Conservation (phyloP, 2,329 filamentous ascomycete genomes). For the Aspergillus novoparasiticus region DNA sequence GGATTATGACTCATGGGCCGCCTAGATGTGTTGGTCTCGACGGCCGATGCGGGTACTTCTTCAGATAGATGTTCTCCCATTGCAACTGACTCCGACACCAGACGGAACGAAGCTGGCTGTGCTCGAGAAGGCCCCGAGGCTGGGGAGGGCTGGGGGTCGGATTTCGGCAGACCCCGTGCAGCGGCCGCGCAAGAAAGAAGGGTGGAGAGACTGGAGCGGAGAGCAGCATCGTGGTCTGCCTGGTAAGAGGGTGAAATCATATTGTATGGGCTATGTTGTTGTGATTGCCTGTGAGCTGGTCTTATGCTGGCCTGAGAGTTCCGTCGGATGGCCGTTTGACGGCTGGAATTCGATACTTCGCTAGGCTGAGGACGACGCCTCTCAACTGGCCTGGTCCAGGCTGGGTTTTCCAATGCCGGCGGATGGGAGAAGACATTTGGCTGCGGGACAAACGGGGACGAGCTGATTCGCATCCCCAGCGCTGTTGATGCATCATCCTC, state of each 20-base stretch:
- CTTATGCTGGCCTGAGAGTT: slow-evolving; percentile 41
- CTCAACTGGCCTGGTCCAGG: slow-evolving; percentile 42
- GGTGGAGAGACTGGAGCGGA: slow-evolving; percentile 91
- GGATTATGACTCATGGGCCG: slow-evolving; percentile 27
- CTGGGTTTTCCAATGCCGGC: slow-evolving; percentile 56
- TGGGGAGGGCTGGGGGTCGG: slow-evolving; percentile 33
- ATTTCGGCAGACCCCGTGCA: slow-evolving; percentile 76
- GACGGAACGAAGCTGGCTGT: slow-evolving; percentile 57
- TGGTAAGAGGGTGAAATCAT: slow-evolving; percentile 75
- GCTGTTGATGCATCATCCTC: slow-evolving; percentile 83
- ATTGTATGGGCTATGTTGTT: slow-evolving; percentile 60
- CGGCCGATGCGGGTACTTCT: slow-evolving; percentile 23
- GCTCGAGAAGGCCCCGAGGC: slow-evolving; percentile 29
- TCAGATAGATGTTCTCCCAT: slow-evolving; percentile 46
- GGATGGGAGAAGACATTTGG: slow-evolving; percentile 92
- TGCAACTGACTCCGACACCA: slow-evolving; percentile 63
- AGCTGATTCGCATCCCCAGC: slow-evolving; percentile 65
- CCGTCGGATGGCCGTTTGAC: slow-evolving; percentile 36
- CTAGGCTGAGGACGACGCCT: slow-evolving; percentile 54
- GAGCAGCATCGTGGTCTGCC: slow-evolving; percentile 87
- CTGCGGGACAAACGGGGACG: slow-evolving; percentile 72
- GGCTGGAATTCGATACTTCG: slow-evolving; percentile 43
- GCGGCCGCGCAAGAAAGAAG: slow-evolving; percentile 93
- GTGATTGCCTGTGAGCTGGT: slow-evolving; percentile 36
- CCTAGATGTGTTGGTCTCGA: slow-evolving; percentile 23